phyloP scores from a whole-genome alignment of 139 green algal species.

The Limnomonas spitsbergensis region DNA sequence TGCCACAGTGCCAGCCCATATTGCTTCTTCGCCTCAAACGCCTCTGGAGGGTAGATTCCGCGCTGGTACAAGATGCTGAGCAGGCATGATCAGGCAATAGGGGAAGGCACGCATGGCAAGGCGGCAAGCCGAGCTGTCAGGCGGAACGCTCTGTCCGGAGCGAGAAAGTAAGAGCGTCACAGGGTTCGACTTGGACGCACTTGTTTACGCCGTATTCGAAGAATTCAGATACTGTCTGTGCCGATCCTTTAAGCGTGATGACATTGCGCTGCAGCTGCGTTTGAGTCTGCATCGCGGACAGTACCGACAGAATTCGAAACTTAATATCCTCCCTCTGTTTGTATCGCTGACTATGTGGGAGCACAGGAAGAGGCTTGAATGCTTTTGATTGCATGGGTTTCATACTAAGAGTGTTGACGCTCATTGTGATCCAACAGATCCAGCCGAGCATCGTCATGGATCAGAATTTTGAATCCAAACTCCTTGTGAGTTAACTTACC shows the following conservation, averaged over 20 bases:
- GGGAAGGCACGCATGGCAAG: neutral
- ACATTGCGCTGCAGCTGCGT: conserved; percentile 58
- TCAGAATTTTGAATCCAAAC: no score
- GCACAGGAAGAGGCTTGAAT: no score
- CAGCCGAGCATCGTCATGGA: no score
- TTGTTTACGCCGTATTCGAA: conserved; percentile 87
- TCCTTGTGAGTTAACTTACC: no score
- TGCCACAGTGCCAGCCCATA: conserved; percentile 92
- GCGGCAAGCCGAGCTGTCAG: neutral
- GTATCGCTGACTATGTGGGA: no score
- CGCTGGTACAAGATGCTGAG: conserved; percentile 93
- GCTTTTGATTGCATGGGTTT: no score
- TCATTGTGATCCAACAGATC: no score
- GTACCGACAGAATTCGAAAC: no score
- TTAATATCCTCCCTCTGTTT: no score
- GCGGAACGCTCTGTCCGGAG: neutral
- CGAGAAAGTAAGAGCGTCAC: neutral
- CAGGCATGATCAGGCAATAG: neutral
- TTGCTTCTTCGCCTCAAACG: conserved; percentile 81
- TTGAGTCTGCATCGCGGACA: conserved; percentile 33
- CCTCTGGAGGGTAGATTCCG: conserved; percentile 90
- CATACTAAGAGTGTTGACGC: no score
- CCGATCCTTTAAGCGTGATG: conserved; percentile 86
- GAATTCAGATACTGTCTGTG: conserved; percentile 88
- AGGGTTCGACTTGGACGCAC: neutral